These are phyloP conservation scores for Acanthochlamys bracteata DNA, from an alignment of 106 monocot genomes.

Conservation along the genomic window DNA sequence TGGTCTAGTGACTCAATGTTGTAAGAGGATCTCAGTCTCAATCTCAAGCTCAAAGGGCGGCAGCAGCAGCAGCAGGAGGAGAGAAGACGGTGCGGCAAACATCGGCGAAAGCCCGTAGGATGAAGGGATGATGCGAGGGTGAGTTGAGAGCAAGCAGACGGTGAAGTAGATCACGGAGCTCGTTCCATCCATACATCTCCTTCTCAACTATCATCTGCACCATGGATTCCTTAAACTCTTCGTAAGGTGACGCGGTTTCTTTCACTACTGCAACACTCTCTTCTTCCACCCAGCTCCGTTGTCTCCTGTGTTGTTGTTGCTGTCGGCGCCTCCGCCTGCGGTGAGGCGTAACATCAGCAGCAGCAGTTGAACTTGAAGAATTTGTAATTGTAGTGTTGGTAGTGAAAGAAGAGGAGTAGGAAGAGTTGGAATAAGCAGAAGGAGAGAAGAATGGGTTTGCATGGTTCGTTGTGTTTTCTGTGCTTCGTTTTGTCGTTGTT, in stretches of 20 bases:
- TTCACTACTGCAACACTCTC: conserved; percentile 20
- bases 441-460: not conserved
- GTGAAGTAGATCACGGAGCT: conserved; percentile 11
- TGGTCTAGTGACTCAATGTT: no score
- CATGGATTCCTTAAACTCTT: conserved; percentile 19
- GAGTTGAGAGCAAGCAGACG: conserved; percentile 20
- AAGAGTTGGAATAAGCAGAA: not conserved
- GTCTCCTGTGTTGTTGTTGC: not conserved
- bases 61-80: not conserved
- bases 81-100: conserved; percentile 31
- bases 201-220: conserved; percentile 26
- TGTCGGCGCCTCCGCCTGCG: not conserved
- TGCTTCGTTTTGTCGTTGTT: not conserved
- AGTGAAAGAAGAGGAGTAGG: not conserved
- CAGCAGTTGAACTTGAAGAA: not conserved
- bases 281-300: not conserved
- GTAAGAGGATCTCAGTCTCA: conserved; percentile 7
- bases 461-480: not conserved
- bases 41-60: not conserved
- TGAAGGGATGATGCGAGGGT: conserved; percentile 27
- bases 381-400: conserved; percentile 1
- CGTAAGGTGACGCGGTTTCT: conserved; percentile 17
- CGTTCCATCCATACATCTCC: conserved; percentile 20
- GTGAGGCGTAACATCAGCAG: not conserved
- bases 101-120: conserved; percentile 37